Percentiles rank a stretch among this genome's conserved stretches.
These are phyloP conservation scores for Ascobolus immersus DNA, from an alignment of 495 filamentous ascomycete genomes.

Conservation along the genomic window DNA sequence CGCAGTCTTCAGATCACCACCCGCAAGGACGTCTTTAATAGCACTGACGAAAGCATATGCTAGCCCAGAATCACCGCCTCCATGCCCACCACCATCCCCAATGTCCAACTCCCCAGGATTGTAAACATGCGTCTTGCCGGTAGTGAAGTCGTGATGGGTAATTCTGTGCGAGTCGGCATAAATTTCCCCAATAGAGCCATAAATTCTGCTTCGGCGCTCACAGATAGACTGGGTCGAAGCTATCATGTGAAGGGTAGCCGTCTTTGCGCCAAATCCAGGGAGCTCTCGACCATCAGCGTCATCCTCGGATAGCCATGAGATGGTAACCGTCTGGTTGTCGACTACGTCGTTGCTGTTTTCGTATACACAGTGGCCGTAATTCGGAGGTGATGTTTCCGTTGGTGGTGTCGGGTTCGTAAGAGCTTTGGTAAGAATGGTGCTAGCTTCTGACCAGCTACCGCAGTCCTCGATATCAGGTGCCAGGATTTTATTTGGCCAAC, in stretches of 20 bases:
- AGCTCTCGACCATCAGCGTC: slow-evolving; percentile 19
- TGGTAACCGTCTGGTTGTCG: slow-evolving; percentile 71
- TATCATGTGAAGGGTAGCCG: slow-evolving; percentile 78
- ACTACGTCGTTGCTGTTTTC: slow-evolving; percentile 76
- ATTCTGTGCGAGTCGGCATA: slow-evolving; percentile 47
- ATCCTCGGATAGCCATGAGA: slow-evolving; percentile 66
- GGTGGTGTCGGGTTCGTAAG: slow-evolving; percentile 45
- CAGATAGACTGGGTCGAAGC: slow-evolving; percentile 72
- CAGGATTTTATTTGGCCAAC: slow-evolving; percentile 73
- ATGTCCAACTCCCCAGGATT: slow-evolving; percentile 21
- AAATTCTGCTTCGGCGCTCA: slow-evolving; percentile 53
- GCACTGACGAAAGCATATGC: slow-evolving; percentile 55
- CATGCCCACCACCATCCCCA: slow-evolving; percentile 38
- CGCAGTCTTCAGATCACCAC: no score
- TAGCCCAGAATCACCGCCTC: slow-evolving; percentile 70
- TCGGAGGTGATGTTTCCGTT: slow-evolving; percentile 20
- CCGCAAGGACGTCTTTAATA: slow-evolving; percentile 53
- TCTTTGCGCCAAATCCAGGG: slow-evolving; percentile 30
- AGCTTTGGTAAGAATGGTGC: slow-evolving; percentile 22
- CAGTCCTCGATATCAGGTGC: slow-evolving; percentile 67
- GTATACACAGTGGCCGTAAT: slow-evolving; percentile 77
- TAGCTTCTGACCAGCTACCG: slow-evolving; percentile 18
- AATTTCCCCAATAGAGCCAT: slow-evolving; percentile 68
- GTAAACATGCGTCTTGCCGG: slow-evolving; percentile 27
- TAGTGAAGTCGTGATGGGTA: slow-evolving; percentile 35